Evolutionary conservation across 495 filamentous ascomycete genomes (phyloP), one percentile per base, ranked within the genome.

Genomic region (Poronia punctata): DNA sequence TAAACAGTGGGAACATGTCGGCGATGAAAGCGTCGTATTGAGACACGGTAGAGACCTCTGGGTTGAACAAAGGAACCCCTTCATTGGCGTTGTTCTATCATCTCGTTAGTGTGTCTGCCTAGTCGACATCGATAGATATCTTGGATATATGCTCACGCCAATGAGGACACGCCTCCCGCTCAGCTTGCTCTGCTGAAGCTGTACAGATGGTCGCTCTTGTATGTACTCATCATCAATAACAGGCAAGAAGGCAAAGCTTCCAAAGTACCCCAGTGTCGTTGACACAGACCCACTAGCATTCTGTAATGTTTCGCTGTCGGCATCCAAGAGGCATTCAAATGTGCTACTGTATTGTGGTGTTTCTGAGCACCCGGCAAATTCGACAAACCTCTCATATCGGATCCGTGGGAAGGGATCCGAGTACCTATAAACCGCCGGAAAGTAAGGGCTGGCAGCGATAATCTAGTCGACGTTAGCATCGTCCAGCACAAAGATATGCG

Each of bases 181-280:
- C 32, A 70, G 50, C n/a, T 62, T 42, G 17, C 67, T 68, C 6
- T 60, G 50, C 24, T 72, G 65, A 29, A 75, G 65, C 41, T 79
- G 71, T 4, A 65, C 64, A 2, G 69, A 70, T 9, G 79, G 78
- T 5, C 61, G 60, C 15, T 75, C 61, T 31, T 63, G 62, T 39
- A 83, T 57, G 43, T 80, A 73, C 3, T 54, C 55, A 3, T 73
- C 79, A 44, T 85, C 81, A 2, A 76, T 75, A 2, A 83, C 80
- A 6, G 80, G 80, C 18, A 77, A 49, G 46, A 83, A 82, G 1
- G 59, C 75, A 67, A 72, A 82, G 12, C 68, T 78, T 20, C 76
- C 63, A 23, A 48, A 64, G 29, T 45, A 43, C 1, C 52, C 52
- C 18, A 33, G 35, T 7, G 48, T 56, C 5, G 52, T 56, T n/a